phyloP scores from a whole-genome alignment of 495 filamentous ascomycete species.

The Podospora conica region DNA sequence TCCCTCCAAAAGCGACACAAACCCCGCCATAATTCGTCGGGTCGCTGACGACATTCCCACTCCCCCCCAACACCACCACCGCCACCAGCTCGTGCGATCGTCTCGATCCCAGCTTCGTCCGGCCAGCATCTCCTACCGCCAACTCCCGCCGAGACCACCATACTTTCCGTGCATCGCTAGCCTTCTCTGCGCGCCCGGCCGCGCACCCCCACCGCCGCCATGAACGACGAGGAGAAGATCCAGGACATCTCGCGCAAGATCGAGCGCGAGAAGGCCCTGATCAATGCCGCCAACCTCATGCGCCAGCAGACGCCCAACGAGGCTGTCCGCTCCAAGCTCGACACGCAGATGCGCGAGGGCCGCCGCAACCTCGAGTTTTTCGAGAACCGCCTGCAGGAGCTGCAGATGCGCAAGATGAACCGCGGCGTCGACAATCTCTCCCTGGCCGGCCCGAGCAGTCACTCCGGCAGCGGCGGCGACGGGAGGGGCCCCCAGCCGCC shows the following conservation, averaged over 20 bases:
- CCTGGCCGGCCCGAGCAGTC: conserved; percentile 35
- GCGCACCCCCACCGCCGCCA: conserved; percentile 42
- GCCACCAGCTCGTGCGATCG: conserved; percentile 2
- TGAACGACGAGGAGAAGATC: conserved; percentile 76
- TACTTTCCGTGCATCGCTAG: conserved; percentile 17
- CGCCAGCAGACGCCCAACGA: conserved; percentile 91
- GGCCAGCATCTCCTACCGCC: not conserved
- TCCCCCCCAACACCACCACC: conserved; percentile 8
- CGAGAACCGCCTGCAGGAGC: conserved; percentile 80
- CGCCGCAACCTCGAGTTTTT: conserved; percentile 89
- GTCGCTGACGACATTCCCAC: conserved; percentile 28
- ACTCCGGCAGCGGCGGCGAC: conserved; percentile 34
- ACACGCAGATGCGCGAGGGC: conserved; percentile 88
- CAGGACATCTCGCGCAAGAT: conserved; percentile 93
- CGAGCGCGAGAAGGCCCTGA: conserved; percentile 91
- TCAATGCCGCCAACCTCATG: conserved; percentile 90
- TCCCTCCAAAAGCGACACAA: conserved; percentile 28
- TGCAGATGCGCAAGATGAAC: conserved; percentile 72
- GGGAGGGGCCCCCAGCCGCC: conserved; percentile 47
- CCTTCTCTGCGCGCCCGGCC: conserved; percentile 25
- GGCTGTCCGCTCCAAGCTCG: conserved; percentile 76
- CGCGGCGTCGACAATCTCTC: conserved; percentile 59
- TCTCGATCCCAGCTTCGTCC: conserved; percentile 1
- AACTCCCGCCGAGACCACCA: conserved; percentile 5
- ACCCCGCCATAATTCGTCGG: conserved; percentile 32